Evolutionary conservation across 2,329 filamentous ascomycete species (phyloP), one percentile per base, ranked within the genome.

Genomic region (Pseudopithomyces maydicus): DNA sequence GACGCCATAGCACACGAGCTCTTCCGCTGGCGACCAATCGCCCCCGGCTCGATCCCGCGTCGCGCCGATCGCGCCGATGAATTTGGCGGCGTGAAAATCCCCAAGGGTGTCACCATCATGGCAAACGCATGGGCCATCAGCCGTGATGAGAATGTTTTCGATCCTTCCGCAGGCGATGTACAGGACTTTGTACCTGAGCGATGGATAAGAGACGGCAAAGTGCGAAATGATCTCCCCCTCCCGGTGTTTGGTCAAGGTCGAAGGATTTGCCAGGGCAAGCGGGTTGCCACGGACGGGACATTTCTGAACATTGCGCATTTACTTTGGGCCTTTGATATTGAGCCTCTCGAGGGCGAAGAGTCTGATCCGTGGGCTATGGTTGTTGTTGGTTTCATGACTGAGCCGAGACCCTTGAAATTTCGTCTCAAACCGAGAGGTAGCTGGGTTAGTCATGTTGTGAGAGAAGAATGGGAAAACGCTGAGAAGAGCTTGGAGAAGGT

Each of bases 11-110:
- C 29, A 10, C 44, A 47, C n/a, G 44, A 47, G 10, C 44, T 47
- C n/a, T 47, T 47, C 44, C 44, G 44, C 44, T 47, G 44, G 44
- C 44, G 44, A n/a, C 44, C 44, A 17, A 47, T 47, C 3, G 33
- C 44, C 14, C 44, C 44, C 14, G 44, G 44, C 29, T 47, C 44
- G 29, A 47, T 47, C 14, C 44, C 44, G 1, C 44, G 44, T 17
- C 44, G 44, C 20, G 44, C 44, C 6, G 44, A 47, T 5, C 44
- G 20, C 8, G 17, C 44, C 17, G 44, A 47, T 35, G 44, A 47
- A 20, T 47, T 47, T 20, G 44, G 26, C 7, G 44, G 44, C 15
- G 44, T 47, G 26, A 47, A 47, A 26, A 47, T 47, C 11, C 26
- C 44, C 3, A 47, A 47, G n/a, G 44, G 44, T 7, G 44, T 47